phyloP scores from a whole-genome alignment of 208 protist species.

The Leishmania turanica region DNA sequence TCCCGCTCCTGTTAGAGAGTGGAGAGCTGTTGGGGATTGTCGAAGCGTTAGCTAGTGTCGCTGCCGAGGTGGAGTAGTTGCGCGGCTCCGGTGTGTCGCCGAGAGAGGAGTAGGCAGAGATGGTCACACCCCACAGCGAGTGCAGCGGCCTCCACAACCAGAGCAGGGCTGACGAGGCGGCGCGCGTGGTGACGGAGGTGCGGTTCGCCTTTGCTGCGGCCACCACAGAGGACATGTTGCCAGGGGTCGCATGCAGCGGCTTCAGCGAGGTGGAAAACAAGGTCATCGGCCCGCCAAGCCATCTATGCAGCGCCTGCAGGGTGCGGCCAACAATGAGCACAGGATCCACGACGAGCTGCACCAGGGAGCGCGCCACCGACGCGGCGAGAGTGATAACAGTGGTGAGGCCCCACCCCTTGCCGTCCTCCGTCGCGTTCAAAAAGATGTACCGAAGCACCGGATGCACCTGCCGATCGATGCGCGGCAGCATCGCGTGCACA shows the following conservation, averaged over 20 bases:
- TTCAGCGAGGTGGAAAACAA: constrained; percentile 4
- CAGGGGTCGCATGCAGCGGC: not conserved
- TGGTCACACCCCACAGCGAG: constrained; percentile 12
- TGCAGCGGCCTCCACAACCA: constrained; percentile 20
- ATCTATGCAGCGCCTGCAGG: constrained; percentile 8
- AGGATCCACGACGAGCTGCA: constrained; percentile 18
- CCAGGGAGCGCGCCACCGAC: constrained; percentile 10
- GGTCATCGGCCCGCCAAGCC: not conserved
- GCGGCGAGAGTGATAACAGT: constrained; percentile 2
- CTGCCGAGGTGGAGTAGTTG: not conserved
- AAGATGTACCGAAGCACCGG: constrained; percentile 14
- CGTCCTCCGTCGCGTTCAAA: not conserved
- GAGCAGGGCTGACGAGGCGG: constrained; percentile 10
- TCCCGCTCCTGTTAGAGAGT: not conserved
- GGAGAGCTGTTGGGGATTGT: not conserved
- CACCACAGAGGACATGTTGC: not conserved
- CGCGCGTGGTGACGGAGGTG: not conserved
- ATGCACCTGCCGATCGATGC: constrained; percentile 9
- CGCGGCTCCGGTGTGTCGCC: not conserved
- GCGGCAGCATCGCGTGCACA: constrained; percentile 3
- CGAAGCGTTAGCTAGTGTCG: not conserved
- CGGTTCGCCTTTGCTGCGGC: not conserved
- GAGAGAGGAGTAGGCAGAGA: not conserved
- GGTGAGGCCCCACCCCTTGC: constrained; percentile 11
- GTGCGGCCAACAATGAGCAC: constrained; percentile 25